Conservation (phyloP, 139 green algal species). For the Picochlorum sp. region DNA sequence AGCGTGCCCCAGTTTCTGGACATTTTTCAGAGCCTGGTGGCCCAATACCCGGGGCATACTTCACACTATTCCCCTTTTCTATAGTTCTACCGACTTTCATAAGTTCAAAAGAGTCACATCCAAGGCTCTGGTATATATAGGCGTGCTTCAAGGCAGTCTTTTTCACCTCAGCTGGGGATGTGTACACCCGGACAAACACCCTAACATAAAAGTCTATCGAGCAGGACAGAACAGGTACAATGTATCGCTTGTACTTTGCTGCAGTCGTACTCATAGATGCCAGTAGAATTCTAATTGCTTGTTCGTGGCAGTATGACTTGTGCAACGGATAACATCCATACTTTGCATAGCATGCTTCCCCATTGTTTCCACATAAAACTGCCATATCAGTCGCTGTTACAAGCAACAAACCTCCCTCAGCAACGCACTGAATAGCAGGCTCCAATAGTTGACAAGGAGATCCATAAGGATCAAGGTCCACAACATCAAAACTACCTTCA, state of each 20-base stretch:
- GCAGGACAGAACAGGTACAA: slow-evolving; percentile 79
- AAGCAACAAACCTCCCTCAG: slow-evolving; percentile 85
- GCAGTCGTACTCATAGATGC: slow-evolving; percentile 49
- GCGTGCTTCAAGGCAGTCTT: slow-evolving; percentile 57
- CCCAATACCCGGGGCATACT: slow-evolving; percentile 44
- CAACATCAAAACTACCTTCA: slow-evolving; percentile 61
- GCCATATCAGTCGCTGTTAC: slow-evolving; percentile 97
- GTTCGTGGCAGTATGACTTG: slow-evolving; percentile 88
- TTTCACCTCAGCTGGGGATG: slow-evolving; percentile 53
- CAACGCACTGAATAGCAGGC: slow-evolving; percentile 75
- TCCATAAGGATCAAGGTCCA: slow-evolving; percentile 97
- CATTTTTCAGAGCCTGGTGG: slow-evolving; percentile 55
- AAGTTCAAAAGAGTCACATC: slow-evolving; percentile 85
- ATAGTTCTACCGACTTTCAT: slow-evolving; percentile 47
- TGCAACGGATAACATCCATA: slow-evolving; percentile 87
- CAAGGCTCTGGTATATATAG: slow-evolving; percentile 84
- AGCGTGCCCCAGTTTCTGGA: slow-evolving; percentile 56
- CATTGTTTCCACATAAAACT: slow-evolving; percentile 92
- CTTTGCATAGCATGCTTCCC: slow-evolving; percentile 87
- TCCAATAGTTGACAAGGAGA: slow-evolving; percentile 85
- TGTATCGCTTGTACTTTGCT: slow-evolving; percentile 82
- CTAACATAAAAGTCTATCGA: slow-evolving; percentile 96
- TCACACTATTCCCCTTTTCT: slow-evolving; percentile 24
- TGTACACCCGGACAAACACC: slow-evolving; percentile 87
- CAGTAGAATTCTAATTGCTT: slow-evolving; percentile 88